Percentiles rank a stretch among this genome's conserved stretches.
These are phyloP conservation scores for Celoporthe dispersa DNA, from an alignment of 2,329 filamentous ascomycete species.

Conservation along the genomic window DNA sequence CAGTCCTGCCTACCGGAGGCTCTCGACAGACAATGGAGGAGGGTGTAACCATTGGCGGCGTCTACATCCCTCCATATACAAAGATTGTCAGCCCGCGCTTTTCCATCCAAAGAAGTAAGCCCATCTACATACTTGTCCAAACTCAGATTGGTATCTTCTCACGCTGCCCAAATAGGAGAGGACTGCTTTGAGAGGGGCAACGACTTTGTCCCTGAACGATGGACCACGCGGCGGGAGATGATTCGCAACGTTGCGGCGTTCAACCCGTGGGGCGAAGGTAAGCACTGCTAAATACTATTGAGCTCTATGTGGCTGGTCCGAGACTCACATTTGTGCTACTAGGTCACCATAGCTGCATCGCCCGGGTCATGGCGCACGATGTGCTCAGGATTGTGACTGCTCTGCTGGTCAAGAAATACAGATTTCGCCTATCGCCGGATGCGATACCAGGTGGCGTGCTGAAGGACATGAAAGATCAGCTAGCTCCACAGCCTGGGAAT, in stretches of 20 bases:
- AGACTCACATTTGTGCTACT: neutral
- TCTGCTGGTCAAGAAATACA: constrained; percentile 34
- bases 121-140: neutral
- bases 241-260: constrained; percentile 39
- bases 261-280: constrained; percentile 41
- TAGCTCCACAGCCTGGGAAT: neutral
- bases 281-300: neutral
- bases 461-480: neutral
- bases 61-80: constrained; percentile 28
- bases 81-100: constrained; percentile 31
- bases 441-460: constrained; percentile 33
- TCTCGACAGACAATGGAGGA: constrained; percentile 31
- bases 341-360: constrained; percentile 37
- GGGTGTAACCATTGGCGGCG: constrained; percentile 25
- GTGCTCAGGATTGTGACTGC: constrained; percentile 34
- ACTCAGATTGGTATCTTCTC: neutral
- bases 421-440: constrained; percentile 31
- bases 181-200: constrained; percentile 27
- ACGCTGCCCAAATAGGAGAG: neutral
- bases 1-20: constrained; percentile 31
- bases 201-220: constrained; percentile 46
- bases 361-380: constrained; percentile 37
- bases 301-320: neutral
- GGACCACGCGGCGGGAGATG: constrained; percentile 40
- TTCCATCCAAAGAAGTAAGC: constrained; percentile 42